Percentiles rank a stretch among this genome's conserved stretches.
Evolutionary conservation across 768 basidiomycete genomes (phyloP).

Genomic region (Mycena polygramma): DNA sequence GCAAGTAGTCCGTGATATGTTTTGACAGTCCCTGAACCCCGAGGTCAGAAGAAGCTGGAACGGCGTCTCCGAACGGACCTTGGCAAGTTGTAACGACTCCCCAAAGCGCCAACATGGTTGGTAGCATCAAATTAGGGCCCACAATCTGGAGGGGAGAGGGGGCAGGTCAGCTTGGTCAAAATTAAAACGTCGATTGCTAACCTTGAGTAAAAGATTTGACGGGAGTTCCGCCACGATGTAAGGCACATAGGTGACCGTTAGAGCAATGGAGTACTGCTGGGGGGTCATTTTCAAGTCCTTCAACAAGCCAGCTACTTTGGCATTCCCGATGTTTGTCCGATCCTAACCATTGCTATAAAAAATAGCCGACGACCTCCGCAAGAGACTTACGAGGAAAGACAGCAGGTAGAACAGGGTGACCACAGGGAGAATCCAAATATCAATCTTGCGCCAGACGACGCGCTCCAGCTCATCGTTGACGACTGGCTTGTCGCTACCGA

Average conservation of each 20-base stretch:
- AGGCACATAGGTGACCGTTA: constrained; percentile 65
- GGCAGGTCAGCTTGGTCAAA: constrained; percentile 18
- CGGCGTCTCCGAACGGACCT: constrained; percentile 50
- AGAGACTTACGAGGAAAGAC: constrained; percentile 62
- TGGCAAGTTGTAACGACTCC: constrained; percentile 76
- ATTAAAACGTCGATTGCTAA: constrained; percentile 30
- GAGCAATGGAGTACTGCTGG: constrained; percentile 62
- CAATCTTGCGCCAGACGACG: constrained; percentile 63
- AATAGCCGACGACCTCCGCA: not conserved
- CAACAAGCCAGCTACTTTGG: constrained; percentile 73
- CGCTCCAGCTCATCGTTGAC: constrained; percentile 52
- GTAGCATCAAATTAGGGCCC: constrained; percentile 70
- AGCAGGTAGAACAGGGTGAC: constrained; percentile 65
- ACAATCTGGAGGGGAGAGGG: constrained; percentile 53
- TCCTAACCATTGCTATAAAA: constrained; percentile 48
- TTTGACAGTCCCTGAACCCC: constrained; percentile 58
- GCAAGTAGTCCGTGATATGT: constrained; percentile 59
- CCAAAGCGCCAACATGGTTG: constrained; percentile 75
- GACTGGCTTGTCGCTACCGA: constrained; percentile 39
- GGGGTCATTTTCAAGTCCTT: constrained; percentile 64
- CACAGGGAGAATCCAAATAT: constrained; percentile 61
- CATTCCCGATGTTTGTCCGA: constrained; percentile 70
- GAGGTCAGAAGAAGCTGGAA: constrained; percentile 2
- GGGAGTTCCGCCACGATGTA: constrained; percentile 73
- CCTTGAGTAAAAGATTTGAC: constrained; percentile 71